Evolutionary conservation across 2,329 filamentous ascomycete genomes (phyloP), one percentile per base, ranked within the genome.

Genomic region (Colletotrichum simmondsii): DNA sequence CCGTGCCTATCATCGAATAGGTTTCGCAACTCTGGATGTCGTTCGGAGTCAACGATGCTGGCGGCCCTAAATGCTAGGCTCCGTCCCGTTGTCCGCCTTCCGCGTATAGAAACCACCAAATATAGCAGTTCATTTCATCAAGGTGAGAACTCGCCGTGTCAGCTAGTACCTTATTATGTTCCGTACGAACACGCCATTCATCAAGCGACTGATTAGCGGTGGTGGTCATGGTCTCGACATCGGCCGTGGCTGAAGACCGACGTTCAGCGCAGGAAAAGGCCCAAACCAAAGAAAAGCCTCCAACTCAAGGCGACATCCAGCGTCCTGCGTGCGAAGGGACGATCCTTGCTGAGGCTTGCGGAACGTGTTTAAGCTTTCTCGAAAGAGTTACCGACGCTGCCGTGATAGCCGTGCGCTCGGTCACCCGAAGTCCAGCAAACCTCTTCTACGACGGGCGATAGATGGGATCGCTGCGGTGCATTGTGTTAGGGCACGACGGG

Each of bases 401-500:
- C 57, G 65, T 24, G 22, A 24, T 26, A 64, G 65, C 69, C 69
- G 52, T 68, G 65, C 58, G 69, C 69, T 64, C 65, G 46, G 54
- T 64, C 59, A 64, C 53, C 59, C 28, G 53, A 60, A 72, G 59
- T 49, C 22, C 49, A 46, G 11, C 54, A 60, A 22, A 22, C 42
- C 42, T 49, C 42, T 49, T 10, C 42, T 49, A 49, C 28, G 42
- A 46, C n/a, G 42, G 22, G n/a, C 32, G n/a, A 7, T 16, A 60
- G 65, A 64, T 28, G 65, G 32, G 46, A 35, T 26, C 12, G 10
- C 11, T n/a, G 14, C 35, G 35, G 63, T 22, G 52, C 30, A 71
- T 49, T 30, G n/a, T 42, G n/a, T 4, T 82, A 77, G 0, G 12
- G 22, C 42, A 22, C 19, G 8, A 49, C 42, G 19, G 42, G 42